Conservation (phyloP, 2,329 filamentous ascomycete genomes). For the Orbilia blumenaviensis region DNA sequence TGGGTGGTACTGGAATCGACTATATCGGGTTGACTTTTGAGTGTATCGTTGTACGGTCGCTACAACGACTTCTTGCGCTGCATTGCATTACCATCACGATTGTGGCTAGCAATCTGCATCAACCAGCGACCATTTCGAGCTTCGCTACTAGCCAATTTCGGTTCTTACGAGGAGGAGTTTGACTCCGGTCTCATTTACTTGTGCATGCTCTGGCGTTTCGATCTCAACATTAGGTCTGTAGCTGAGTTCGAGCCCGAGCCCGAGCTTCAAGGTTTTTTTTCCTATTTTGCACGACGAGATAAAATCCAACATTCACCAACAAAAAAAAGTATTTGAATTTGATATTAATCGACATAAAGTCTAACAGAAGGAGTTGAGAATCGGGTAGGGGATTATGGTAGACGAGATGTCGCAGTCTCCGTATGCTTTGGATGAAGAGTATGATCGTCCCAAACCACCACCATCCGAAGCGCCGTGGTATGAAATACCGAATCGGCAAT, state of each 20-base stretch:
- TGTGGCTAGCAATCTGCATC: neutral
- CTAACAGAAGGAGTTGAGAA: too few species aligned
- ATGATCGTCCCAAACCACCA: neutral
- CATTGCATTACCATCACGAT: neutral
- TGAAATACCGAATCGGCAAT: conserved; percentile 27
- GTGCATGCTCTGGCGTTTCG: too few species aligned
- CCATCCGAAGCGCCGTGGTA: conserved; percentile 43
- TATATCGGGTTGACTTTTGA: too few species aligned
- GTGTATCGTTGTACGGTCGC: too few species aligned
- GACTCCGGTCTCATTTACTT: too few species aligned
- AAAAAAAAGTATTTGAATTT: neutral
- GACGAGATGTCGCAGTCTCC: conserved; percentile 15
- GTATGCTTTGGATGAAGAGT: neutral
- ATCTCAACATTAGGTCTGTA: too few species aligned
- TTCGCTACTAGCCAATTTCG: neutral
- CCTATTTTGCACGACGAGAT: neutral
- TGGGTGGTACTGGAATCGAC: too few species aligned
- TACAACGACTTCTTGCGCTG: too few species aligned
- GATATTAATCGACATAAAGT: too few species aligned
- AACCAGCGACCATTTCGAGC: neutral
- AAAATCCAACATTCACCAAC: conserved; percentile 34
- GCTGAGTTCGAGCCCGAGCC: conserved; percentile 31
- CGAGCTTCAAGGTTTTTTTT: conserved; percentile 15
- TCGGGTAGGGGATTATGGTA: neutral
- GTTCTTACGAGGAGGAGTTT: too few species aligned